phyloP scores from a whole-genome alignment of 345 rosid species.

The Populus pruinosa region DNA sequence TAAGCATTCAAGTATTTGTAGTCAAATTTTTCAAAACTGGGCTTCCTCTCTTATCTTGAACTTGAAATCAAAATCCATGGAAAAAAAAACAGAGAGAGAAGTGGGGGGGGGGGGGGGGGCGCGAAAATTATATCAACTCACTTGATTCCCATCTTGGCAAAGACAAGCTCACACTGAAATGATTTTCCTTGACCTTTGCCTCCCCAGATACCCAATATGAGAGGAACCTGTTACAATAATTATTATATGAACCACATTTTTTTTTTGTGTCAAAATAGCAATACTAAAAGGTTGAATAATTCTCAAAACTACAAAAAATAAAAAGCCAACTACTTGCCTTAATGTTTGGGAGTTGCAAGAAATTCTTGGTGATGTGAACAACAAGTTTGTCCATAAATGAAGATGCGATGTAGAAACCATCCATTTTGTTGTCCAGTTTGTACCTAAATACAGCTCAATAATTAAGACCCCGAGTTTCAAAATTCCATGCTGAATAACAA shows the following conservation, averaged over 20 bases:
- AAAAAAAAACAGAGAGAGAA: no score
- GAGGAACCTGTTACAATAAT: conserved; percentile 55
- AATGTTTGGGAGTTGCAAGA: conserved; percentile 81
- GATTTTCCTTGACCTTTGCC: conserved; percentile 99
- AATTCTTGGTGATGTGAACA: conserved; percentile 96
- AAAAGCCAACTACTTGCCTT: conserved; percentile 42
- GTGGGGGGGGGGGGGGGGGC: no score
- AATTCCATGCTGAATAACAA: no score
- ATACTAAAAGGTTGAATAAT: no score
- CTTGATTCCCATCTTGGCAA: conserved; percentile 99
- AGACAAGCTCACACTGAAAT: conserved; percentile 95
- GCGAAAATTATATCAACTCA: conserved; percentile 28
- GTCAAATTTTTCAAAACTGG: no score
- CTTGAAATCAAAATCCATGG: background rate
- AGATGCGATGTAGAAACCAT: conserved; percentile 91
- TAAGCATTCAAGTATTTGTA: no score
- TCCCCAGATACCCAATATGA: conserved; percentile 98
- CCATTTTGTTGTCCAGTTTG: conserved; percentile 75
- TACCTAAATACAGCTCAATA: conserved; percentile 33
- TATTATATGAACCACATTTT: background rate
- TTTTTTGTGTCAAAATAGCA: no score
- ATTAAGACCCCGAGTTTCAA: no score
- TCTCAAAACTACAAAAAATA: no score
- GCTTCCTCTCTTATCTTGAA: no score
- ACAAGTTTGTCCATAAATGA: conserved; percentile 97